Percentiles rank a stretch among this genome's conserved stretches.
Evolutionary conservation across 768 basidiomycete genomes (phyloP).

Genomic region (Porpolomopsis calyptriformis): DNA sequence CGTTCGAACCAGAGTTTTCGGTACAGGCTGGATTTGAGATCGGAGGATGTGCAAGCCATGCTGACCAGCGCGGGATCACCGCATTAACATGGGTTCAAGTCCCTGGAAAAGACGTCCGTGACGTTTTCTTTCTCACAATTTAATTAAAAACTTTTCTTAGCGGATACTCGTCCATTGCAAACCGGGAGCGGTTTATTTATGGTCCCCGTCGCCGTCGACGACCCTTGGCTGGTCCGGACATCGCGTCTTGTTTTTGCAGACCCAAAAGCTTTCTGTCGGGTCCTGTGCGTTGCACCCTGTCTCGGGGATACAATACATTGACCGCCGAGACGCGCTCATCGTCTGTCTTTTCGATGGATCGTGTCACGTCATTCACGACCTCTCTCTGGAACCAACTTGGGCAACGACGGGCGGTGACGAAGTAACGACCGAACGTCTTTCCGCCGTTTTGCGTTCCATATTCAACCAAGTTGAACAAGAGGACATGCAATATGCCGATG

Average conservation of each 20-base stretch:
- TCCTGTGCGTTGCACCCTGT: slow-evolving; percentile 51
- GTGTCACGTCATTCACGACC: slow-evolving; percentile 45
- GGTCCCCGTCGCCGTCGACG: slow-evolving; percentile 28
- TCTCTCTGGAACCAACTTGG: slow-evolving; percentile 40
- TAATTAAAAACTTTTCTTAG: slow-evolving; percentile 21
- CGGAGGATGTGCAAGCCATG: slow-evolving; percentile 16
- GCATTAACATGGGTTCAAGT: slow-evolving; percentile 47
- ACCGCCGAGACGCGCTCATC: slow-evolving; percentile 40
- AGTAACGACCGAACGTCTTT: slow-evolving; percentile 34
- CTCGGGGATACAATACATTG: slow-evolving; percentile 49
- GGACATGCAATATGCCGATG: slow-evolving; percentile 33
- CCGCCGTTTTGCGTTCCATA: slow-evolving; percentile 36
- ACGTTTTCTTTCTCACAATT: slow-evolving; percentile 5
- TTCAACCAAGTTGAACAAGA: slow-evolving; percentile 40
- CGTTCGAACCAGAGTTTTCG: slow-evolving; percentile 26
- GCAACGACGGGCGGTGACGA: slow-evolving; percentile 9
- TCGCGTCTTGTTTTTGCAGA: slow-evolving; percentile 32
- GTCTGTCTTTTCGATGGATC: slow-evolving; percentile 62
- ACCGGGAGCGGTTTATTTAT: slow-evolving; percentile 52
- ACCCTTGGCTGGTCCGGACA: slow-evolving; percentile 36
- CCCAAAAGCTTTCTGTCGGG: slow-evolving; percentile 40
- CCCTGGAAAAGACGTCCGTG: slow-evolving; percentile 28
- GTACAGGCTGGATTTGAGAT: slow-evolving; percentile 25
- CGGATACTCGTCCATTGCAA: slow-evolving; percentile 47
- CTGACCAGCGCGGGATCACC: slow-evolving; percentile 37